Evolutionary conservation across 768 basidiomycete species (phyloP), one percentile per base, ranked within the genome.

Genomic region (Piloderma croceum): DNA sequence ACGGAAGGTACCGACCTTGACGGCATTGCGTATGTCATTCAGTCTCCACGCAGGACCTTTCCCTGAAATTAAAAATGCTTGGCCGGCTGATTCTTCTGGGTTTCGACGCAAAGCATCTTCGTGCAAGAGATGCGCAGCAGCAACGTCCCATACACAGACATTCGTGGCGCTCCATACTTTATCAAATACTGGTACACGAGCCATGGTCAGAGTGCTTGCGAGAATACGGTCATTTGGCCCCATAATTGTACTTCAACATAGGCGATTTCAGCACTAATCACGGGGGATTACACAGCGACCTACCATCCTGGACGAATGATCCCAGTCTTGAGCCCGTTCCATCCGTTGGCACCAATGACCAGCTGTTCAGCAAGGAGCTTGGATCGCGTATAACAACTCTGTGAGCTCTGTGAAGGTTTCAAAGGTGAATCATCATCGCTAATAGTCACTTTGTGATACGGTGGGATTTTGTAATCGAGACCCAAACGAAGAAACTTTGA

Each of bases 291-390:
- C 25, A 24, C 7, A 23, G 7, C 9, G 7, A 50, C 60, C 39
- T 35, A 65, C 64, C 48, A 53, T 29, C 59, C 61, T 4, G 64
- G 64, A 12, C 61, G 57, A 27, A 65, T 36, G 18, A 60, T 54
- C 1, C 58, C 74, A 3, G 78, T 78, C 36, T 64, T 54, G 9
- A 80, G 55, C 7, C 66, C 66, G 4, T 61, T 61, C 37, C 63
- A 53, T 4, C 65, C 67, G 50, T 78, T 76, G n/a, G 77, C 75
- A 1, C 58, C 61, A n/a, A 74, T 55, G 5, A 80, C 73, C 25
- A 77, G 57, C 50, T 67, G 60, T 54, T 80, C 77, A 1, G 75
- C 77, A 39, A 66, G 49, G 7, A 68, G 65, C 54, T 80, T 80
- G 31, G 77, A 76, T 29, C 65, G 63, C 49, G 74, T 71, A 52